Base-by-base conservation (phyloP, 495 filamentous ascomycete species). In the Apiosordaria backusii region DNA sequence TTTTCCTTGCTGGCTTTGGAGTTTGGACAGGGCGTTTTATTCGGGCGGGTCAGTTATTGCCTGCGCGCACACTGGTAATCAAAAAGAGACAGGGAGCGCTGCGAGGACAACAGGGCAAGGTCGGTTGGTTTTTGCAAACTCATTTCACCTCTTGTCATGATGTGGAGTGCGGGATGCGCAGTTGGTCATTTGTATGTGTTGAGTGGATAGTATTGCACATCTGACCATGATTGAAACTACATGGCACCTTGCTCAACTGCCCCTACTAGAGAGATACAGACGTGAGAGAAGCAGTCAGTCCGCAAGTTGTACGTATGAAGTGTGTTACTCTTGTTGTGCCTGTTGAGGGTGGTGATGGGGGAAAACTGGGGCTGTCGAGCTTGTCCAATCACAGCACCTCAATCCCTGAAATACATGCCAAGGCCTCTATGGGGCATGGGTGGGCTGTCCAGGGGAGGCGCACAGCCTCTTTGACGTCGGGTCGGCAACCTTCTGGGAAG, bases 401-500 rank as follows among this genome's bases (percentile, higher is more conserved):
- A 55, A 21, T 55, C 22, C 7, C 19, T 19, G 52, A 55, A 21
- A 23, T 61, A 4, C 15, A 29, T 29, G 67, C 67, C 67, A 69
- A 65, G 62, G 54, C 50, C 52, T 10, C 21, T 27, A 24, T n/a
- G 58, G 57, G 57, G 57, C 61, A 4, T 54, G 16, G 18, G 50
- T 54, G 50, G 50, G 50, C 29, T 35, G 29, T 54, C 50, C 52
- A 50, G 26, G 57, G 59, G 59, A 19, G 29, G 24, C 25, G 63
- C 67, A 69, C 67, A 65, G 67, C 67, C 67, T 67, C 66, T 62
- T 68, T 60, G 67, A 68, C 63, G 63, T 69, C 63, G 22, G 59
- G 19, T 61, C 27, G n/a, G 52, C 4, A 23, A 55, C 52, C 52
- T 61, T 4, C 66, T 62, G 21, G 52, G 50, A 50, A 65, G 55